Conservation (phyloP, 176 grass and related monocot species). For the Bothriochloa decipiens region DNA sequence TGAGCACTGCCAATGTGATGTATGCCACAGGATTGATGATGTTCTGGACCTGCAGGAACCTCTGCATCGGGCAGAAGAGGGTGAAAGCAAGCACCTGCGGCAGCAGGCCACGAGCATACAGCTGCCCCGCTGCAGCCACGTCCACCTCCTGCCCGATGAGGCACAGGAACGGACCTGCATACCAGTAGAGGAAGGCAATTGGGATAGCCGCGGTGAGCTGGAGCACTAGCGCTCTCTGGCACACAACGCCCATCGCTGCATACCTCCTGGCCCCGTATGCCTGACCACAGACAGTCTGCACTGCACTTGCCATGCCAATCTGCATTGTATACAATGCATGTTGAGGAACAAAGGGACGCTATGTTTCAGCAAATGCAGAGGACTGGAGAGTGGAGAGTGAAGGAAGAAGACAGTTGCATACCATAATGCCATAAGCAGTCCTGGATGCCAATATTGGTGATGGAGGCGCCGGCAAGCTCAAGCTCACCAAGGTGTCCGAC, state of each 20-base stretch:
- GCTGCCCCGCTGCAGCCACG: conserved; percentile 54
- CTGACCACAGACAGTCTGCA: conserved; percentile 85
- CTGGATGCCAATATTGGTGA: conserved; percentile 88
- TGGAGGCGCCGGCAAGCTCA: conserved; percentile 56
- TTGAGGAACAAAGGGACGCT: not conserved
- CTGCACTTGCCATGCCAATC: conserved; percentile 86
- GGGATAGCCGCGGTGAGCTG: conserved; percentile 37
- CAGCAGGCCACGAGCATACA: conserved; percentile 62
- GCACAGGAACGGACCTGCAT: conserved; percentile 50
- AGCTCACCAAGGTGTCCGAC: conserved; percentile 76
- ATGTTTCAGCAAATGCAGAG: conserved; percentile 2
- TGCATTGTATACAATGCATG: conserved; percentile 25
- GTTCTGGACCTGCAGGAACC: conserved; percentile 77
- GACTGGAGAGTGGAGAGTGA: not conserved
- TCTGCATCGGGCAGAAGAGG: conserved; percentile 80
- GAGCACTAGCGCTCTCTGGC: conserved; percentile 45
- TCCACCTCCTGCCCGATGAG: conserved; percentile 55
- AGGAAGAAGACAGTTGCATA: conserved; percentile 17
- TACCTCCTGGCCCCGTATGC: conserved; percentile 76
- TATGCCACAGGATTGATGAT: conserved; percentile 63
- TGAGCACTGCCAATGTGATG: conserved; percentile 49
- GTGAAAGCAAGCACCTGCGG: conserved; percentile 68
- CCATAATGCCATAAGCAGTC: conserved; percentile 85
- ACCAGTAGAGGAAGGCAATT: conserved; percentile 78
- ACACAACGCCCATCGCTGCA: conserved; percentile 59